Evolutionary conservation across 2,329 filamentous ascomycete genomes (phyloP), one percentile per base, ranked within the genome.

Genomic region (Cordyceps farinosa): DNA sequence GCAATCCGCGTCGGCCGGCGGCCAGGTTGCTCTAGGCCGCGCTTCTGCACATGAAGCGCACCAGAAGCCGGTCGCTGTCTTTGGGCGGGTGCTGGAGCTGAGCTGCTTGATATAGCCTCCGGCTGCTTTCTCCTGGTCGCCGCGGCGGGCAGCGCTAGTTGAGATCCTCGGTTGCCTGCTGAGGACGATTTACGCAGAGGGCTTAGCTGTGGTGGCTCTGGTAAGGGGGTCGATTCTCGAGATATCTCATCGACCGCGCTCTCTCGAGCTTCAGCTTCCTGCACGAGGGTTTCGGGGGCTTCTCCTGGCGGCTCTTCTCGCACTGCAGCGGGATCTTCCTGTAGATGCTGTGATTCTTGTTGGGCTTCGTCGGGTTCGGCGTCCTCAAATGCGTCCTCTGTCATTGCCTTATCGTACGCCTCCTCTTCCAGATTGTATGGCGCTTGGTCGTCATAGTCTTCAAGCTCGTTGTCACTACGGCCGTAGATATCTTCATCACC

Each of bases 181-280:
- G 81, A 78, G 11, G 76, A 75, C 2, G 80, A 82, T 64, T 84
- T 80, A 55, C 80, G 80, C 0, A 88, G 75, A 1, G 85, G 84
- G 54, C 78, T 82, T 54, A 82, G 67, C 54, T 79, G 80, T 17
- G 77, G 81, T 1, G 79, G 78, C 42, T 77, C 72, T 0, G 81
- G 80, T 2, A 83, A 71, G 2, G 82, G 78, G 2, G 80, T 76
- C 2, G 82, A 79, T 17, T 77, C 74, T 38, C 75, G 66, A 3
- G 73, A 75, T 3, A 67, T 65, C 15, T 66, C 64, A 8, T 67
- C 68, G 27, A 80, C 74, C 10, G 80, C 74, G 51, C 81, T 80
- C 3, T 79, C 79, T 9, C 79, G 76, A 3, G 72, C 68, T 22
- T 78, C 75, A 7, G 74, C 68, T 15, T 40, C 15, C 32, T 40